A percentile compares a stretch with the other conserved stretches of the same genome.
Evolutionary conservation across 2,329 filamentous ascomycete genomes (phyloP).

Genomic region (Fusarium sp.): DNA sequence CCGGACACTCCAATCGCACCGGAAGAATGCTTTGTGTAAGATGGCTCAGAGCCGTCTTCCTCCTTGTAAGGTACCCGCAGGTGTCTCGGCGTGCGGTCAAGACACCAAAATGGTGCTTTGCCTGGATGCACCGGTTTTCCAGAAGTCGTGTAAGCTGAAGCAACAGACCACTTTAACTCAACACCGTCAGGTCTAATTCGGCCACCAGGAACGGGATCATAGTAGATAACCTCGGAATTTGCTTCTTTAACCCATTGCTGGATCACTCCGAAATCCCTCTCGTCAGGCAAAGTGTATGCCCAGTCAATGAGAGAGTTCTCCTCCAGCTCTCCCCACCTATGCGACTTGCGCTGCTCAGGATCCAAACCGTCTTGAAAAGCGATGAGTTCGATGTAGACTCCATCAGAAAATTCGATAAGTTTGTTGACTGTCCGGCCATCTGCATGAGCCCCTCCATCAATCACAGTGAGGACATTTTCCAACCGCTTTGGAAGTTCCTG

Average conservation of each 20-base stretch:
- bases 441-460: conserved; percentile 26
- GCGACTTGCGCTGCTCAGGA: conserved; percentile 17
- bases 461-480: conserved; percentile 8
- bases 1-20: conserved; percentile 1
- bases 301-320: conserved; percentile 28
- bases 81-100: conserved; percentile 17
- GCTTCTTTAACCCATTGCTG: conserved; percentile 6
- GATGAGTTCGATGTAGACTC: conserved; percentile 33
- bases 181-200: conserved; percentile 31
- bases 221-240: not conserved
- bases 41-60: not conserved
- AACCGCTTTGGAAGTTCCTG: conserved; percentile 19
- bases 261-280: conserved; percentile 18
- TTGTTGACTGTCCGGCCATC: conserved; percentile 34
- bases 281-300: conserved; percentile 21
- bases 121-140: conserved; percentile 16
- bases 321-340: conserved; percentile 26
- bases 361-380: conserved; percentile 28
- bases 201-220: conserved; percentile 15
- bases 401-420: conserved; percentile 22
- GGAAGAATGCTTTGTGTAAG: conserved; percentile 23
- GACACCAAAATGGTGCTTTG: conserved; percentile 31
- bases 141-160: conserved; percentile 15
- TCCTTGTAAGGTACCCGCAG: conserved; percentile 18
- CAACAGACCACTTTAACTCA: conserved; percentile 29